Evolutionary conservation across 2,329 filamentous ascomycete species (phyloP), one percentile per base, ranked within the genome.

Genomic region (Parastagonospora nodorum): DNA sequence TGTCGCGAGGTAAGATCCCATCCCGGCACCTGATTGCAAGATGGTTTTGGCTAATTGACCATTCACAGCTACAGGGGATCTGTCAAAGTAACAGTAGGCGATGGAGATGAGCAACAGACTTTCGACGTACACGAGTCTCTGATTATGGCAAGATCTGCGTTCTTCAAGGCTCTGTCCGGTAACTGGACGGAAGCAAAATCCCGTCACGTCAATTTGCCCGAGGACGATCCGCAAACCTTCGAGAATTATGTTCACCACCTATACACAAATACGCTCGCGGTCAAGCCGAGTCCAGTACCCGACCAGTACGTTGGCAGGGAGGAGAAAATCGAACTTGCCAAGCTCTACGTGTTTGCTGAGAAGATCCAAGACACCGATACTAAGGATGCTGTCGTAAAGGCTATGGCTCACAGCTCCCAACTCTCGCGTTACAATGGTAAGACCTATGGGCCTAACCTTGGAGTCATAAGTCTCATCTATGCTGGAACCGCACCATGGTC

Each of bases 291-390:
- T 24, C 19, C 19, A 24, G 19, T 24, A 24, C 2, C n/a, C n/a
- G n/a, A n/a, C n/a, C n/a, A n/a, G n/a, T n/a, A n/a, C n/a, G n/a
- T n/a, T n/a, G n/a, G n/a, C n/a, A n/a, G n/a, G n/a, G n/a, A n/a
- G n/a, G n/a, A n/a, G n/a, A n/a, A n/a, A n/a, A n/a, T n/a, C n/a
- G n/a, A n/a, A n/a, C 11, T 51, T 2, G 16, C 29, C 8, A 40
- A 52, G 8, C 35, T 55, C 16, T 59, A 52, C 19, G 50, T 63
- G 5, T 45, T 63, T 8, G 44, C 38, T 1, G 53, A 63, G n/a
- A 60, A 51, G 32, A 14, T 62, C 0, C 48, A 57, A 32, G 58
- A 65, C 36, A 29, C 28, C 14, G 8, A 16, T 6, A 30, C 54
- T 1, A 57, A 57, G 40, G 52, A 58, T 27, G 11, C 9, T 4